A percentile compares a stretch with the other conserved stretches of the same genome.
Evolutionary conservation across 2,329 filamentous ascomycete genomes (phyloP).

Genomic region (Fusarium oxysporum): DNA sequence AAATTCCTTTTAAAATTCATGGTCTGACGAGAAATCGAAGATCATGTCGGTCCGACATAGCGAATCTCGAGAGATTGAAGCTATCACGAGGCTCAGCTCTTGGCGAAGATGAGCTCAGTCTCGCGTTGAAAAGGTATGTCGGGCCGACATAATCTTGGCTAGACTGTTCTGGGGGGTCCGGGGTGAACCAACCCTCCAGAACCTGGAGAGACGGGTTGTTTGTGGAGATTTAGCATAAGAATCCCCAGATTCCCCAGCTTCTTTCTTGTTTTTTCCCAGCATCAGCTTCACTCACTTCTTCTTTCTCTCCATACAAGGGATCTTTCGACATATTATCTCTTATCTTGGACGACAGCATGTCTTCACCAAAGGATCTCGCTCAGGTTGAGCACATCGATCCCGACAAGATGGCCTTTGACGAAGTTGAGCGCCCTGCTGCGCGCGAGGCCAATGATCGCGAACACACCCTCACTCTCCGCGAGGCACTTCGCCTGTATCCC

Average conservation of each 20-base stretch:
- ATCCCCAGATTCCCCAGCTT: slow-evolving; percentile 24
- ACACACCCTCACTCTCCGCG: slow-evolving; percentile 47
- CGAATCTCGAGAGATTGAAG: not conserved
- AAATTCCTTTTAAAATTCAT: not conserved
- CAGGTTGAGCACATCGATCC: slow-evolving; percentile 24
- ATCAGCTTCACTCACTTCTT: not conserved
- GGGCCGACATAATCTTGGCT: slow-evolving; percentile 5
- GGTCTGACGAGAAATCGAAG: not conserved
- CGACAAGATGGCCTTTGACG: slow-evolving; percentile 11
- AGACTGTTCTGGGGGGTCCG: slow-evolving; percentile 1
- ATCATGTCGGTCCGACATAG: slow-evolving; percentile 17
- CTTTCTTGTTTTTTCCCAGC: not conserved
- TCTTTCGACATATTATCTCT: not conserved
- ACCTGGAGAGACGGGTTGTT: slow-evolving; percentile 10
- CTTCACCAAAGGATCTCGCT: slow-evolving; percentile 10
- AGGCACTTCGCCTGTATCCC: slow-evolving; percentile 54
- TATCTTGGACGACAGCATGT: slow-evolving; percentile 1
- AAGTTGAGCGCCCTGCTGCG: slow-evolving; percentile 14
- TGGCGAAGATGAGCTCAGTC: slow-evolving; percentile 6
- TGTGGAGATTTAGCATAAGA: slow-evolving; percentile 23
- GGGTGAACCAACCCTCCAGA: not conserved
- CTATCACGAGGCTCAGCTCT: slow-evolving; percentile 16
- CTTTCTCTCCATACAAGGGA: not conserved
- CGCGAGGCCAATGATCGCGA: slow-evolving; percentile 35
- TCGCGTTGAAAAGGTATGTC: not conserved